phyloP scores from a whole-genome alignment of 1,139 yeast genomes.

The Hemisphaericaspora xylofermentans region DNA sequence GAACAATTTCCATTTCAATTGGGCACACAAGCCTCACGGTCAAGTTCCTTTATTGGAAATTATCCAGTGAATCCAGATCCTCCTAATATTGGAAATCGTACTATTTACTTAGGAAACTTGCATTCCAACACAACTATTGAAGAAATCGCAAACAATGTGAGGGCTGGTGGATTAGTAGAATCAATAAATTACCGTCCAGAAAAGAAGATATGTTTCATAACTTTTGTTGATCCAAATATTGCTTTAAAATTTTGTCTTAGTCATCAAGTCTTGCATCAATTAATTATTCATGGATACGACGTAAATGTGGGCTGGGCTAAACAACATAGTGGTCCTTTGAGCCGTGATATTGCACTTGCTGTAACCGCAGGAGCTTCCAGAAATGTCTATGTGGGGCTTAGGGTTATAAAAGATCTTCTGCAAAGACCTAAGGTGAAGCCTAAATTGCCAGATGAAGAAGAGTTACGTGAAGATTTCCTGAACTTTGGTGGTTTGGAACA shows the following conservation, averaged over 20 bases:
- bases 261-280: slow-evolving; percentile 47
- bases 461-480: slow-evolving; percentile 38
- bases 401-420: slow-evolving; percentile 22
- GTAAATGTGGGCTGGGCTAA: slow-evolving; percentile 50
- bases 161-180: slow-evolving; percentile 51
- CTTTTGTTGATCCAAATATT: slow-evolving; percentile 43
- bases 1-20: not conserved
- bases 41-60: slow-evolving; percentile 3
- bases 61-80: slow-evolving; percentile 21
- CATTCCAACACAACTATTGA: slow-evolving; percentile 48
- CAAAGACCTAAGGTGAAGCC: slow-evolving; percentile 15
- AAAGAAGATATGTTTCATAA: slow-evolving; percentile 43
- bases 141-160: slow-evolving; percentile 49
- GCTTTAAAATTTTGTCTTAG: slow-evolving; percentile 44
- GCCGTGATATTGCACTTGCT: slow-evolving; percentile 40
- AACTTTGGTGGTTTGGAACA: slow-evolving; percentile 47
- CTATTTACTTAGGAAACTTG: slow-evolving; percentile 45
- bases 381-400: slow-evolving; percentile 47
- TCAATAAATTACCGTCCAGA: slow-evolving; percentile 37
- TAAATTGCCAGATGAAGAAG: slow-evolving; percentile 40
- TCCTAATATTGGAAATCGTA: slow-evolving; percentile 37
- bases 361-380: slow-evolving; percentile 52
- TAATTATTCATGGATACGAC: slow-evolving; percentile 47
- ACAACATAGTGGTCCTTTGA: slow-evolving; percentile 42
- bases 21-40: not conserved